These are phyloP conservation scores for Botrytis paeoniae DNA, from an alignment of 2,329 filamentous ascomycete genomes.

Conservation along the genomic window DNA sequence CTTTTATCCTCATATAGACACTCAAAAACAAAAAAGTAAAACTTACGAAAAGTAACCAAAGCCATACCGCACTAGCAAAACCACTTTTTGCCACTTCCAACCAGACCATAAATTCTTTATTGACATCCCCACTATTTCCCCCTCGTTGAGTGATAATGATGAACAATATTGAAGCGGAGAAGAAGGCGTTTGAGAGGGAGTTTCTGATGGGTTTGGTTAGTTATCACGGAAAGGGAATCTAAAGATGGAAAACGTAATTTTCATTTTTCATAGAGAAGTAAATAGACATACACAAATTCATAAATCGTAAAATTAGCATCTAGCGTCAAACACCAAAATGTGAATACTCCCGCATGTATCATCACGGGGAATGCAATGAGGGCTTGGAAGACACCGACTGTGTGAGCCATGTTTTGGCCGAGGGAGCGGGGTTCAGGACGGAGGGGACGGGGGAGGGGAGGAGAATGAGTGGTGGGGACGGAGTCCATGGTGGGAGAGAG, in stretches of 20 bases:
- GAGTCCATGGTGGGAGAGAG: neutral
- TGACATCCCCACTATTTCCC: neutral
- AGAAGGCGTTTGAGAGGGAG: neutral
- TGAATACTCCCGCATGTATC: neutral
- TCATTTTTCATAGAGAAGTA: neutral
- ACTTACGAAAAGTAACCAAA: neutral
- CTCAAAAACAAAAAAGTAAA: neutral
- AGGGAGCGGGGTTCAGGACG: neutral
- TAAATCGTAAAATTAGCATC: neutral
- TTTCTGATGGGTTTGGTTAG: neutral
- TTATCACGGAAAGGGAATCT: neutral
- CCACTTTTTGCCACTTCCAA: neutral
- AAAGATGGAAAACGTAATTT: too few species aligned
- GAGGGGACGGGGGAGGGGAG: neutral
- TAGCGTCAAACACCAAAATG: neutral
- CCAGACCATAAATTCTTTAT: neutral
- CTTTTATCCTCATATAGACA: neutral
- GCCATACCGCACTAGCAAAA: neutral
- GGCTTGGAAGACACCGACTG: neutral
- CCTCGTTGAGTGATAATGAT: neutral
- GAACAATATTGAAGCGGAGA: neutral
- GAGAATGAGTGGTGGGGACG: neutral
- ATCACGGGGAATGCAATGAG: neutral
- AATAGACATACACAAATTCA: neutral
- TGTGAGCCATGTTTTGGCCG: neutral